phyloP scores from a whole-genome alignment of 805 yeast genomes.

The Saccharomycopsis guyanensis region DNA sequence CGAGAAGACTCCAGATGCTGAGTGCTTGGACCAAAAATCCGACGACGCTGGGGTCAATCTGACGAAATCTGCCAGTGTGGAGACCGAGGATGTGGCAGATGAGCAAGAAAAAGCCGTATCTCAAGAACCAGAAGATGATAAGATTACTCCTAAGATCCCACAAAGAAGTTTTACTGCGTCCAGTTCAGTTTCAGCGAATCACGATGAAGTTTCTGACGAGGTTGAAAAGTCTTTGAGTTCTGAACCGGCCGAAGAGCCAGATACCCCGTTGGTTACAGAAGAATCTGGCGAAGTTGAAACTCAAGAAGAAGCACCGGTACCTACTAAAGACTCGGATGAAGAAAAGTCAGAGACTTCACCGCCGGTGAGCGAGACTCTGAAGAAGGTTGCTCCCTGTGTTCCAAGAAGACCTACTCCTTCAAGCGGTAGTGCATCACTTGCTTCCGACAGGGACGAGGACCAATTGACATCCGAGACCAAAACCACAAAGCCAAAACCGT shows the following conservation, averaged over 20 bases:
- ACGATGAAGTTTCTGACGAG: too few relatives aligned
- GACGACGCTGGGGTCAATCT: background rate
- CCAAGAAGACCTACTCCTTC: constrained; percentile 6
- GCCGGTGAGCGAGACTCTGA: background rate
- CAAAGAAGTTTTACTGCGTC: too few relatives aligned
- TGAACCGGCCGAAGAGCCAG: background rate
- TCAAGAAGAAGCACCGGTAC: too few relatives aligned
- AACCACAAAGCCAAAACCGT: background rate
- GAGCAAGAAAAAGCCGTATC: background rate
- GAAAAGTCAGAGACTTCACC: background rate
- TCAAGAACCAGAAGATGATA: background rate
- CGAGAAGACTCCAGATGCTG: too few relatives aligned
- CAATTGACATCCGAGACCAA: background rate
- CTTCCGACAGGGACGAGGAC: too few relatives aligned
- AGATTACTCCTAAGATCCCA: background rate
- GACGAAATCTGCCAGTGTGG: background rate
- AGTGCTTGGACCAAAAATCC: too few relatives aligned
- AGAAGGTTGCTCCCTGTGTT: constrained; percentile 5
- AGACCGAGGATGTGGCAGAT: background rate
- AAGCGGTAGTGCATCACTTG: background rate
- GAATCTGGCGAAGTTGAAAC: too few relatives aligned
- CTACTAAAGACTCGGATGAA: too few relatives aligned
- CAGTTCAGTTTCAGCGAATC: too few relatives aligned
- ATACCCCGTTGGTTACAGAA: too few relatives aligned
- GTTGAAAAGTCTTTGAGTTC: background rate